phyloP scores from a whole-genome alignment of 2,329 filamentous ascomycete genomes.

The Cladobotryum protrusum region DNA sequence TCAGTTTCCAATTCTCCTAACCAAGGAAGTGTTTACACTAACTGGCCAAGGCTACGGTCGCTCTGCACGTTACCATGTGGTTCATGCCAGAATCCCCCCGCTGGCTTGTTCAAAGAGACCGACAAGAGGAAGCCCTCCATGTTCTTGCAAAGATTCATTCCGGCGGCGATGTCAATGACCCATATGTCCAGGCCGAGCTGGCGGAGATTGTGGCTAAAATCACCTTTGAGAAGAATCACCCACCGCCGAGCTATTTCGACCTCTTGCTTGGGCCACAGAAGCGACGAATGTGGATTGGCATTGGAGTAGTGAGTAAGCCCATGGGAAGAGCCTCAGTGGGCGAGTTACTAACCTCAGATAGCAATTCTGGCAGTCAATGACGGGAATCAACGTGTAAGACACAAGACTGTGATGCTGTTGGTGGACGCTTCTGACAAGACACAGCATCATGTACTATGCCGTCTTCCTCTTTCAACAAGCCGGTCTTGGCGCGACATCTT shows the following conservation, averaged over 20 bases:
- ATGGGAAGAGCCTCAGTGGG: neutral
- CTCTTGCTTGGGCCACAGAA: conserved; percentile 8
- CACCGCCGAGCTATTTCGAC: conserved; percentile 9
- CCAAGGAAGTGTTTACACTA: neutral
- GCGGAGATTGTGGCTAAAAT: conserved; percentile 36
- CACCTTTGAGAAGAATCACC: conserved; percentile 8
- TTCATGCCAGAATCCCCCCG: conserved; percentile 61
- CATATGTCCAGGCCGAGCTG: conserved; percentile 57
- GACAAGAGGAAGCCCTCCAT: conserved; percentile 57
- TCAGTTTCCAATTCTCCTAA: neutral
- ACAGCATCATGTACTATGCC: conserved; percentile 12
- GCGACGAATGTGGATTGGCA: conserved; percentile 12
- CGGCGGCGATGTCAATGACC: conserved; percentile 47
- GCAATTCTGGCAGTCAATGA: conserved; percentile 15
- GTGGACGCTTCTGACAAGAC: neutral
- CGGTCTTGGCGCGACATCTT: conserved; percentile 10
- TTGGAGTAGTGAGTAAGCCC: conserved; percentile 7
- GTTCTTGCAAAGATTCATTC: conserved; percentile 57
- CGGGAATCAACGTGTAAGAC: conserved; percentile 11
- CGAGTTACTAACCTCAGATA: neutral
- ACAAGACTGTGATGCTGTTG: too few relatives aligned
- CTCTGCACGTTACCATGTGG: conserved; percentile 31
- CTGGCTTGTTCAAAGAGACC: conserved; percentile 63
- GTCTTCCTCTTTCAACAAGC: conserved; percentile 13
- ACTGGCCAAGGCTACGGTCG: neutral